Percentiles rank a stretch among this genome's conserved stretches.
These are phyloP conservation scores for Lentinula novae-zelandiae DNA, from an alignment of 1,284 basidiomycete genomes.

Conservation along the genomic window DNA sequence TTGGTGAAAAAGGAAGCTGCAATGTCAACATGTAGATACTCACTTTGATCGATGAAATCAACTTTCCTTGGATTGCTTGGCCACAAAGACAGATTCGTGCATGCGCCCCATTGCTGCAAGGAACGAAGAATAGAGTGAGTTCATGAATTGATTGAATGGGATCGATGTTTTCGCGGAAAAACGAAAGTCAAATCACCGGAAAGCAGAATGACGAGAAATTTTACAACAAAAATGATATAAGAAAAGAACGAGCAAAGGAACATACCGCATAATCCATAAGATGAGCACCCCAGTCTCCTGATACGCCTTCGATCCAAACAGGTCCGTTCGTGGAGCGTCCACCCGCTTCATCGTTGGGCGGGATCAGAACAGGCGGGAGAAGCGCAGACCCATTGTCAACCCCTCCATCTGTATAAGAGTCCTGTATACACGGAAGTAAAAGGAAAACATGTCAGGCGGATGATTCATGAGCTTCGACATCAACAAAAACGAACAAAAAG, in stretches of 20 bases:
- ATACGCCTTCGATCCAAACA: constrained; percentile 32
- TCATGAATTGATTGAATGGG: background rate
- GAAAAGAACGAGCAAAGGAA: background rate
- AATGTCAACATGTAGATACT: background rate
- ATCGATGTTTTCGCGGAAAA: no score
- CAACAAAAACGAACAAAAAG: background rate
- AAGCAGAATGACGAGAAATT: background rate
- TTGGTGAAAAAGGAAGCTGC: background rate
- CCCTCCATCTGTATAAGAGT: constrained; percentile 33
- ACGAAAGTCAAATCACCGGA: no score
- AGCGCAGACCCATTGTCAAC: constrained; percentile 28
- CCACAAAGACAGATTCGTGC: constrained; percentile 30
- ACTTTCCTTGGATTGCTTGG: constrained; percentile 27
- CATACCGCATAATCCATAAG: constrained; percentile 34
- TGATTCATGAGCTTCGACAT: background rate
- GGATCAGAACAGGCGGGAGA: constrained; percentile 26
- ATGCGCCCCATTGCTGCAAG: constrained; percentile 26
- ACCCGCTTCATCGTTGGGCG: constrained; percentile 27
- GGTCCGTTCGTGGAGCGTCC: constrained; percentile 32
- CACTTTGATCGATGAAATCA: constrained; percentile 31
- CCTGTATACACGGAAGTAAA: constrained; percentile 16
- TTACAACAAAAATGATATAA: background rate
- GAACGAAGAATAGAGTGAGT: background rate
- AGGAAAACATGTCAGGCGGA: background rate
- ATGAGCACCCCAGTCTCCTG: constrained; percentile 26